Evolutionary conservation across 352 stramenopile genomes (phyloP).

Genomic region (Phytophthora citricola): DNA sequence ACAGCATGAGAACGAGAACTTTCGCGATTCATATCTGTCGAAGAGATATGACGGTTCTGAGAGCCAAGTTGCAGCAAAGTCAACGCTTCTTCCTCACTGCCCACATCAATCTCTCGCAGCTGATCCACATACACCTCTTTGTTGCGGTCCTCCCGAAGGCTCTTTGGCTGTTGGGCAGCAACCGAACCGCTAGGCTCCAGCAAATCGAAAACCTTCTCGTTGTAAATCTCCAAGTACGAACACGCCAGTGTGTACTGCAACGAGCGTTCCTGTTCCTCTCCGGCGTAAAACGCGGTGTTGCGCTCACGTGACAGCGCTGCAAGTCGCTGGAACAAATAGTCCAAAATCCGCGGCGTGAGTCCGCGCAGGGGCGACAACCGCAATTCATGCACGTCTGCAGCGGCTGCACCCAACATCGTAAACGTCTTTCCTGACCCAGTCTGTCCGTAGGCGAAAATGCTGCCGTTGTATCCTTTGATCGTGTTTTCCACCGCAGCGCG

Average conservation of each 20-base stretch:
- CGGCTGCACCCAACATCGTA: slow-evolving; percentile 78
- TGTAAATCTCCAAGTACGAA: slow-evolving; percentile 93
- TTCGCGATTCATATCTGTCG: slow-evolving; percentile 98
- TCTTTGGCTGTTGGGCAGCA: slow-evolving; percentile 63
- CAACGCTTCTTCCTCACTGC: slow-evolving; percentile 68
- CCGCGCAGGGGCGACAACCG: slow-evolving; percentile 62
- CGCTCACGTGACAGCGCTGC: slow-evolving; percentile 51
- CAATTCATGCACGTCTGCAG: slow-evolving; percentile 49
- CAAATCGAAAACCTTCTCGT: slow-evolving; percentile 91
- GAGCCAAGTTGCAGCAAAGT: slow-evolving; percentile 78
- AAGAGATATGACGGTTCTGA: slow-evolving; percentile 93
- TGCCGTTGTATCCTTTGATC: slow-evolving; percentile 88
- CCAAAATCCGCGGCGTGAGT: slow-evolving; percentile 85
- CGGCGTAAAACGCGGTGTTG: slow-evolving; percentile 40
- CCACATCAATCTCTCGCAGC: slow-evolving; percentile 71
- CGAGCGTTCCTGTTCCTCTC: slow-evolving; percentile 38
- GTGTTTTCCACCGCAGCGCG: slow-evolving; percentile 82
- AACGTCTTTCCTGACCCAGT: slow-evolving; percentile 91
- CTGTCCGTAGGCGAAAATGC: slow-evolving; percentile 91
- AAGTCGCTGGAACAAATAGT: slow-evolving; percentile 79
- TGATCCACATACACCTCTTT: slow-evolving; percentile 86
- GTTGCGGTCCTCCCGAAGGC: slow-evolving; percentile 76
- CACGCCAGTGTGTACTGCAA: slow-evolving; percentile 73
- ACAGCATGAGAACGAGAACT: slow-evolving; percentile 97
- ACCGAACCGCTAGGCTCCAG: slow-evolving; percentile 63